Conservation (phyloP, 768 basidiomycete genomes). For the Sporobolomyces pararoseus region DNA sequence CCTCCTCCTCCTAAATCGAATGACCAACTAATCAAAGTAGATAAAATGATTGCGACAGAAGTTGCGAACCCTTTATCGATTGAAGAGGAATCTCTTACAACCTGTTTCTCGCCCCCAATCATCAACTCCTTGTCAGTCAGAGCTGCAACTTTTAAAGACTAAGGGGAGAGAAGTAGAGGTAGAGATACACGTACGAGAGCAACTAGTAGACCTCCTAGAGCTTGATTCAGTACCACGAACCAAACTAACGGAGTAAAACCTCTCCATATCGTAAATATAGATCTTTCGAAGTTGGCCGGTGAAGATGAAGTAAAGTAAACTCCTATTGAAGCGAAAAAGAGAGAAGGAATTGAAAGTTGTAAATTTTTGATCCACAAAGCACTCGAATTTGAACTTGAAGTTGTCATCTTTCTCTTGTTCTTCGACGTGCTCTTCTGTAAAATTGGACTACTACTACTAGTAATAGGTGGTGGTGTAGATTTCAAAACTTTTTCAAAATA, state of each 20-base stretch:
- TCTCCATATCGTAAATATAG: not conserved
- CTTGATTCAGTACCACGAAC: slow-evolving; percentile 44
- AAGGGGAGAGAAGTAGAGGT: slow-evolving; percentile 14
- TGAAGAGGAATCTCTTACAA: slow-evolving; percentile 43
- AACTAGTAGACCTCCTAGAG: slow-evolving; percentile 44
- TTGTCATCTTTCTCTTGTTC: not conserved
- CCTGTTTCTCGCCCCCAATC: slow-evolving; percentile 6
- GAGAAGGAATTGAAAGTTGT: slow-evolving; percentile 43
- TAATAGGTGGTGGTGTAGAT: no score
- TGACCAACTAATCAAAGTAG: not conserved
- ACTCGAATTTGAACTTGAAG: not conserved
- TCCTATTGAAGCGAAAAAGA: slow-evolving; percentile 37
- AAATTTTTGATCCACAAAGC: slow-evolving; percentile 43
- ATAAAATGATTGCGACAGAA: slow-evolving; percentile 40
- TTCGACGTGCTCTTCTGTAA: no score
- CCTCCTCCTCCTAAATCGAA: not conserved
- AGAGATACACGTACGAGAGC: slow-evolving; percentile 39
- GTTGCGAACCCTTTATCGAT: slow-evolving; percentile 47
- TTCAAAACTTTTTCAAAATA: slow-evolving; percentile 97
- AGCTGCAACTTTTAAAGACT: not conserved
- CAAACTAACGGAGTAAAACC: slow-evolving; percentile 39
- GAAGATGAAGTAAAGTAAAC: slow-evolving; percentile 23
- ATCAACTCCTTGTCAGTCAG: not conserved
- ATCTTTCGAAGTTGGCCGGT: not conserved
- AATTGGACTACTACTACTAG: no score